Conservation (phyloP, 2,329 filamentous ascomycete species). For the Seiridium unicorne region DNA sequence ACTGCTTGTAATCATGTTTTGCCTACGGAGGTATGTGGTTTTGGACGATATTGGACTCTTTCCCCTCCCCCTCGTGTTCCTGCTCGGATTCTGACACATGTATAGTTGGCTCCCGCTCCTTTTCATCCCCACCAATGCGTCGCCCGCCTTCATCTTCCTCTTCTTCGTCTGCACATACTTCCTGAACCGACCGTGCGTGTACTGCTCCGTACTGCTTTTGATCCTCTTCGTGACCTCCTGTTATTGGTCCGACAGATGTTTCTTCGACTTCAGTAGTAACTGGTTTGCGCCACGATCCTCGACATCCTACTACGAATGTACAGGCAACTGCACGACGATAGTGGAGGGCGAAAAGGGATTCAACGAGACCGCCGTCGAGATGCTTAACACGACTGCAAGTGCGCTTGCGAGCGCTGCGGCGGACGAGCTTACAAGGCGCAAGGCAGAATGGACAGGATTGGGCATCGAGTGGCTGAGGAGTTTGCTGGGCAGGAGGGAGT, state of each 20-base stretch:
- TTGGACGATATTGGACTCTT: conserved; percentile 13
- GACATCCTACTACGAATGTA: conserved; percentile 24
- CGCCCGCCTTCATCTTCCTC: conserved; percentile 80
- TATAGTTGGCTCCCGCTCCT: conserved; percentile 80
- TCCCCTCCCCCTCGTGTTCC: conserved; percentile 8
- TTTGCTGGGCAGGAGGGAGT: conserved; percentile 78
- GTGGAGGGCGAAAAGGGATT: conserved; percentile 33
- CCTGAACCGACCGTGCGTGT: conserved; percentile 93
- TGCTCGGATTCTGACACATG: not conserved
- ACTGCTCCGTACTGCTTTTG: conserved; percentile 93
- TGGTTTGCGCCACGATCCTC: conserved; percentile 84
- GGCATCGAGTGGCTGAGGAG: conserved; percentile 85
- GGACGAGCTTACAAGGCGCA: conserved; percentile 55
- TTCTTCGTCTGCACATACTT: conserved; percentile 94
- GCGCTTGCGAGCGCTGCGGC: conserved; percentile 66
- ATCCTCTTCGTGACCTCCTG: conserved; percentile 92
- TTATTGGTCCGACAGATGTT: conserved; percentile 85
- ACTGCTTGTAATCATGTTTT: conserved; percentile 50
- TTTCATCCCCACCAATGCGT: conserved; percentile 84
- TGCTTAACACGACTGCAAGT: conserved; percentile 68
- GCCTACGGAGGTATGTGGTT: conserved; percentile 52
- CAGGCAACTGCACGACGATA: conserved; percentile 25
- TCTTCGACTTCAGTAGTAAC: conserved; percentile 88
- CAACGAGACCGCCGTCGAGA: conserved; percentile 50
- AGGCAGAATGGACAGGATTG: conserved; percentile 69